phyloP scores from a whole-genome alignment of 495 filamentous ascomycete species.

The Tuber microsphaerosporum region DNA sequence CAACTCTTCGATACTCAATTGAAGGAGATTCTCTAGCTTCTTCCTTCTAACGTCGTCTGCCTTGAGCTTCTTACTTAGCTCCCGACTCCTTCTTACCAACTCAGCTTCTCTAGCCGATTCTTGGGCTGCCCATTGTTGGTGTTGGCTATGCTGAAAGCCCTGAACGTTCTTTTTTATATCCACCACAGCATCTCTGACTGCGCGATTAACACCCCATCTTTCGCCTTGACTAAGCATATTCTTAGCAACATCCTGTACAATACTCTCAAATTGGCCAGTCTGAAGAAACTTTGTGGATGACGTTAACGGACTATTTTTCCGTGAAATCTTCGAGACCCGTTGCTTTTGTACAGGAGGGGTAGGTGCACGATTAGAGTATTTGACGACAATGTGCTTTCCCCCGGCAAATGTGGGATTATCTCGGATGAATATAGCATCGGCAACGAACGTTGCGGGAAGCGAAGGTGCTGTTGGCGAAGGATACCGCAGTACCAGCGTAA shows the following conservation, averaged over 20 bases:
- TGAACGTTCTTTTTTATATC: conserved; percentile 72
- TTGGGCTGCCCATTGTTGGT: conserved; percentile 27
- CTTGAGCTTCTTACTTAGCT: conserved; percentile 44
- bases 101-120: conserved; percentile 34
- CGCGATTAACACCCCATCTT: conserved; percentile 80
- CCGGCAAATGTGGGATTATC: conserved; percentile 66
- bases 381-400: conserved; percentile 66
- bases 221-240: conserved; percentile 76
- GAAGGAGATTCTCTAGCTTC: conserved; percentile 64
- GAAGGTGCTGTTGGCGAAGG: conserved; percentile 55
- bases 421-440: conserved; percentile 79
- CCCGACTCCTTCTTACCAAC: conserved; percentile 28
- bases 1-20: conserved; percentile 62
- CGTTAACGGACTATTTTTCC: conserved; percentile 48
- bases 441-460: conserved; percentile 67
- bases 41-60: conserved; percentile 62
- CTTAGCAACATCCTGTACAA: conserved; percentile 80
- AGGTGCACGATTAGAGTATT: conserved; percentile 63
- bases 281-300: conserved; percentile 54
- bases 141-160: conserved; percentile 46
- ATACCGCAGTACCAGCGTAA: conserved; percentile 77
- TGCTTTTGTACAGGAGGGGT: conserved; percentile 24
- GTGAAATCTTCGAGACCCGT: not conserved
- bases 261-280: conserved; percentile 56
- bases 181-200: conserved; percentile 78